Conservation (phyloP, 2,329 filamentous ascomycete genomes). For the Epichloe elymi region DNA sequence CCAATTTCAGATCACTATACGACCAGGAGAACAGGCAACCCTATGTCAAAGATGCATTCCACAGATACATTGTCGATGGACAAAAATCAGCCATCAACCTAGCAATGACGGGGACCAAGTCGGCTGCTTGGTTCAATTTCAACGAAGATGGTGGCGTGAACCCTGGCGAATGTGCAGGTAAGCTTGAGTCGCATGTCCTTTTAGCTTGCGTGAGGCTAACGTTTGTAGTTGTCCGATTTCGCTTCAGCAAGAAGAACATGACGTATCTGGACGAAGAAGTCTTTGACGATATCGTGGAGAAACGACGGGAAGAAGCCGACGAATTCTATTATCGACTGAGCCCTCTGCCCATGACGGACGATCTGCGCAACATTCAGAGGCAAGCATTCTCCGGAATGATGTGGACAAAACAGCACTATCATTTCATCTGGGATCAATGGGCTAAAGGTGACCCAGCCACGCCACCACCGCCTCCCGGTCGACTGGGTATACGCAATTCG, state of each 20-base stretch:
- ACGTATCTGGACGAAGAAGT: slow-evolving; percentile 81
- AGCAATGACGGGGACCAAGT: slow-evolving; percentile 68
- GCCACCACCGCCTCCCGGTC: slow-evolving; percentile 68
- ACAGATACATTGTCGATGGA: slow-evolving; percentile 70
- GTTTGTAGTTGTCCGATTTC: slow-evolving; percentile 67
- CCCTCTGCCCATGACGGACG: slow-evolving; percentile 84
- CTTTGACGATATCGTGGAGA: slow-evolving; percentile 83
- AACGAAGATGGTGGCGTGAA: slow-evolving; percentile 78
- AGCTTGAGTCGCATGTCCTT: slow-evolving; percentile 12
- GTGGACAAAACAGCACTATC: slow-evolving; percentile 96
- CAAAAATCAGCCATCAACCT: slow-evolving; percentile 77
- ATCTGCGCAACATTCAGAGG: slow-evolving; percentile 86
- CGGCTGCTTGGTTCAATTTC: slow-evolving; percentile 83
- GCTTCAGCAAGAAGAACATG: slow-evolving; percentile 63
- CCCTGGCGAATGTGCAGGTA: slow-evolving; percentile 82
- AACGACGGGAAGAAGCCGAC: slow-evolving; percentile 77
- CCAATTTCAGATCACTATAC: slow-evolving; percentile 70
- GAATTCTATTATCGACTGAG: slow-evolving; percentile 93
- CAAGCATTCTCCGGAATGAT: slow-evolving; percentile 95
- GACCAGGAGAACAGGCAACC: slow-evolving; percentile 62
- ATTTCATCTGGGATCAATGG: slow-evolving; percentile 97
- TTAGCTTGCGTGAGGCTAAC: neutral
- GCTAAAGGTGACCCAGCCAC: slow-evolving; percentile 83
- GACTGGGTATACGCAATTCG: slow-evolving; percentile 71
- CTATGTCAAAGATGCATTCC: slow-evolving; percentile 93